Evolutionary conservation across 805 yeast genomes (phyloP).

Genomic region (Wickerhamiella australiensis): DNA sequence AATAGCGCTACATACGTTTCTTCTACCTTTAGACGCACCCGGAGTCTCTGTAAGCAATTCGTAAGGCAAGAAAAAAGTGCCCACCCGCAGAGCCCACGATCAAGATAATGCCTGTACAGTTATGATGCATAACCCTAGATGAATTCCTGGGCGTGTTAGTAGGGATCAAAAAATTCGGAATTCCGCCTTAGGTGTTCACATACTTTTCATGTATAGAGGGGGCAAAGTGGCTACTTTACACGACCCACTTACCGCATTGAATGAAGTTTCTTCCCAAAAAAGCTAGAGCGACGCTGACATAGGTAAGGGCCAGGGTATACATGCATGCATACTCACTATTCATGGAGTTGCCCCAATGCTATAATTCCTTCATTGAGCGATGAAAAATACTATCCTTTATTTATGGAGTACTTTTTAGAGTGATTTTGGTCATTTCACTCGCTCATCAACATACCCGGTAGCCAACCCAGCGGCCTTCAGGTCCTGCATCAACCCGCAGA

Average conservation of each 20-base stretch:
- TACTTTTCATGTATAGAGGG: neutral
- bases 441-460: neutral
- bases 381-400: no score
- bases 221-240: neutral
- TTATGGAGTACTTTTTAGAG: no score
- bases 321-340: neutral
- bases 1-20: neutral
- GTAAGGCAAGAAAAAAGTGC: neutral
- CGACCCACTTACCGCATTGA: slow-evolving; percentile 1
- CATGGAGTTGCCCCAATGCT: no score
- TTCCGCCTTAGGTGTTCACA: neutral
- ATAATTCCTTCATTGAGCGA: no score
- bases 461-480: neutral
- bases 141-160: neutral
- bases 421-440: neutral
- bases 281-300: neutral
- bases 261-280: neutral
- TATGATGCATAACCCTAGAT: neutral
- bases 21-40: neutral
- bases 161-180: no score
- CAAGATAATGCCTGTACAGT: neutral
- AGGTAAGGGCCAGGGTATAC: neutral
- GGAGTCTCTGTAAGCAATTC: neutral
- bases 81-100: neutral
- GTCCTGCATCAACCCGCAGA: neutral